Conservation (phyloP, 2,329 filamentous ascomycete genomes). For the Clarireedia homoeocarpa region DNA sequence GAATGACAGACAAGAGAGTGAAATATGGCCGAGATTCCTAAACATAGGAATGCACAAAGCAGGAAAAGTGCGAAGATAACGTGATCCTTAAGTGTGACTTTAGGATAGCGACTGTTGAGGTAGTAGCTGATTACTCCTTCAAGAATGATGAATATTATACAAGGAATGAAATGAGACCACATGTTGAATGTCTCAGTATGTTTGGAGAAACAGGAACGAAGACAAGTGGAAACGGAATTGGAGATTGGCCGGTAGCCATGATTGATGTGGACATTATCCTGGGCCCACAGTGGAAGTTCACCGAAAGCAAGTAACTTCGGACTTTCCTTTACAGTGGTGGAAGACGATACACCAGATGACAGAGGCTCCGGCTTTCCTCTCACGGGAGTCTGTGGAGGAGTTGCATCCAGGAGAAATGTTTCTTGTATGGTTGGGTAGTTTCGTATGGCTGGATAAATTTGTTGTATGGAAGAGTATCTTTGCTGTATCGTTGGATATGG, state of each 20-base stretch:
- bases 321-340: background rate
- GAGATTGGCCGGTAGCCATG: conserved; percentile 37
- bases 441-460: background rate
- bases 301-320: conserved; percentile 11
- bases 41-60: conserved; percentile 30
- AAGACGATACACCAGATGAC: background rate
- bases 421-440: background rate
- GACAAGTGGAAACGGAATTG: conserved; percentile 30
- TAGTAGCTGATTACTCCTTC: conserved; percentile 27
- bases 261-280: conserved; percentile 35
- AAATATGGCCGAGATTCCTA: conserved; percentile 33
- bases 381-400: conserved; percentile 2
- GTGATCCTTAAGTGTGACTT: conserved; percentile 29
- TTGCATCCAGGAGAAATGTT: conserved; percentile 4
- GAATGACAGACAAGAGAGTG: conserved; percentile 37
- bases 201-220: conserved; percentile 35
- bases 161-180: conserved; percentile 39
- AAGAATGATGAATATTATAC: conserved; percentile 30
- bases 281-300: conserved; percentile 36
- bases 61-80: conserved; percentile 36
- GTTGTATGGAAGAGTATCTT: no score
- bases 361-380: background rate
- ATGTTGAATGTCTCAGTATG: conserved; percentile 40
- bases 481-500: background rate
- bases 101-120: conserved; percentile 28